Evolutionary conservation across 164 flowering plant genomes (phyloP), one percentile per base, ranked within the genome.

Genomic region (Vitis riparia): DNA sequence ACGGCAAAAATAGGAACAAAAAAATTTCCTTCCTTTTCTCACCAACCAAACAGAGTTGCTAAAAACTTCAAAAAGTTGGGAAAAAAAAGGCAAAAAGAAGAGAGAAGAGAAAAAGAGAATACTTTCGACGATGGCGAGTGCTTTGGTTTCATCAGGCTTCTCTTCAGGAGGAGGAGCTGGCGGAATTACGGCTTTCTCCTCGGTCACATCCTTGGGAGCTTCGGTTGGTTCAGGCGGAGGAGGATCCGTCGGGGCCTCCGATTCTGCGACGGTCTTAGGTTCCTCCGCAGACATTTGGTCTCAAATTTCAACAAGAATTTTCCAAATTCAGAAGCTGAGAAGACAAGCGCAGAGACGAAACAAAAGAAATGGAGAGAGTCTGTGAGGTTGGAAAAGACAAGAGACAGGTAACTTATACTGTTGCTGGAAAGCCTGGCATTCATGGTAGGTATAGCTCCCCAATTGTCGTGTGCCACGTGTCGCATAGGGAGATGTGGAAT

Each of bases 171-270:
- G 74, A 51, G 69, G 61, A 2, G 68, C 68, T 3, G 73, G 63
- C 4, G 83, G 81, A 64, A 76, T 57, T 5, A 76, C 80, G 9
- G 79, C 10, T 75, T 86, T 83, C 73, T 86, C 89, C 75, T 79
- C 78, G 3, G 83, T 66, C 10, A 69, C 78, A 30, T 73, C 82
- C 37, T 77, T 73, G 4, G 80, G 67, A 29, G 73, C 37, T 47
- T 76, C 78, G 30, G 71, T 60, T 1, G 73, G 37, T 59, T 72
- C 77, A 0, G 75, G 65, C 0, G 70, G 69, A 2, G 77, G 72
- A 51, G 81, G 62, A 69, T 80, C 80, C 7, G 73, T 17, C 12
- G 73, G 59, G 0, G 76, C 0, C 55, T 75, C 77, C 2, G 83
- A 0, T 59, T 83, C 87, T 0, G 70, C 59, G 71, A 72, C 59